These are phyloP conservation scores for Irpex sp. DNA, from an alignment of 1,284 basidiomycete genomes.

Conservation along the genomic window DNA sequence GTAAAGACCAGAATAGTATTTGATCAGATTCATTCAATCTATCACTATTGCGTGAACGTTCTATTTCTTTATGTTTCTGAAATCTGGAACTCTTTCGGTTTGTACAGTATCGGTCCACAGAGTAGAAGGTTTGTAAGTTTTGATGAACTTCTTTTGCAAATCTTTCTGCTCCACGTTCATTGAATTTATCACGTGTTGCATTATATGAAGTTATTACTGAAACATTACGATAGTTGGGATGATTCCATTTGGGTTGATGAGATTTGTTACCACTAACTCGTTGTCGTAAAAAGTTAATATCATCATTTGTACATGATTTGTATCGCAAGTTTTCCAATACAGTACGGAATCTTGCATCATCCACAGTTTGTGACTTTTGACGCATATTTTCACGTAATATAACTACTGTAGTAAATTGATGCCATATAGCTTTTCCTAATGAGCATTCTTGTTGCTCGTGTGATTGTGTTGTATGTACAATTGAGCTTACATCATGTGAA, in stretches of 20 bases:
- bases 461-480: neutral
- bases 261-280: conserved; percentile 12
- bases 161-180: conserved; percentile 28
- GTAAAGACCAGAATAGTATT: conserved; percentile 37
- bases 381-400: conserved; percentile 36
- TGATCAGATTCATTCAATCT: conserved; percentile 27
- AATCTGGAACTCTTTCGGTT: too few relatives aligned
- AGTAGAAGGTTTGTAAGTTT: conserved; percentile 33
- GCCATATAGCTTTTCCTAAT: conserved; percentile 29
- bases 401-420: conserved; percentile 27
- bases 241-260: conserved; percentile 13
- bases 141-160: conserved; percentile 38
- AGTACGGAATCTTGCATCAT: conserved; percentile 35
- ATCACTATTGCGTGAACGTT: too few relatives aligned
- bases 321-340: conserved; percentile 44
- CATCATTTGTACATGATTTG: conserved; percentile 38
- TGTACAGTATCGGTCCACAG: conserved; percentile 32
- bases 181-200: conserved; percentile 41
- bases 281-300: conserved; percentile 37
- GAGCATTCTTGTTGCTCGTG: neutral
- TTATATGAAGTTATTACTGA: conserved; percentile 43
- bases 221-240: conserved; percentile 33
- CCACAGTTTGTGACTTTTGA: conserved; percentile 28
- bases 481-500: neutral
- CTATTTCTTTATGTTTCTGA: neutral